phyloP scores from a whole-genome alignment of 2,329 filamentous ascomycete species.

The Ophiostoma tasmaniense region DNA sequence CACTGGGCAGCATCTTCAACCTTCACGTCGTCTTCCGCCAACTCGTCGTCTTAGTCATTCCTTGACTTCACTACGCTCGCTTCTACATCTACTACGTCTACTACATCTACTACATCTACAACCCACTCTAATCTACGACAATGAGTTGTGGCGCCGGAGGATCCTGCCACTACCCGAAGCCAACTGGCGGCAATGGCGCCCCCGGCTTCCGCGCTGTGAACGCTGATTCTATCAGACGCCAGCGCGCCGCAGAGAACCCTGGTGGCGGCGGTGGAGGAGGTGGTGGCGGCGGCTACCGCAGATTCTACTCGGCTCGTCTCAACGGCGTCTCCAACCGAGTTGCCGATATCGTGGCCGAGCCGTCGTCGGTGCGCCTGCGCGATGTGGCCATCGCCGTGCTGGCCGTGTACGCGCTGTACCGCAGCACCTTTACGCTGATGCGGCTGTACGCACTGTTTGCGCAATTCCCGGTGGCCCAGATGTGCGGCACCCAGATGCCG shows the following conservation, averaged over 20 bases:
- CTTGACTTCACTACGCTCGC: neutral
- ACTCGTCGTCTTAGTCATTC: neutral
- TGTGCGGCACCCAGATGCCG: neutral
- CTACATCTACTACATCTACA: neutral
- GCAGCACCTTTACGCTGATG: neutral
- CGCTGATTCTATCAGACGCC: neutral
- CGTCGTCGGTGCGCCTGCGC: neutral
- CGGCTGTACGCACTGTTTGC: neutral
- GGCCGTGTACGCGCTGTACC: neutral
- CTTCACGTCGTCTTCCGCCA: neutral
- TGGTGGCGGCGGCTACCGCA: neutral
- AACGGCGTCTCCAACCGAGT: neutral
- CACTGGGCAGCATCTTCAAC: neutral
- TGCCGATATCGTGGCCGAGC: neutral
- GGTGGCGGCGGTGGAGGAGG: neutral
- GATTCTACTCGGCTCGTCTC: neutral
- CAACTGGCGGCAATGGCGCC: neutral
- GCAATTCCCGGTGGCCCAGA: neutral
- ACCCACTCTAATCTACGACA: neutral
- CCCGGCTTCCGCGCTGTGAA: neutral
- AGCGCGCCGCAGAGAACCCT: neutral
- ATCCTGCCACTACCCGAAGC: neutral
- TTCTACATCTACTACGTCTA: neutral
- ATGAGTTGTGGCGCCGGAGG: neutral
- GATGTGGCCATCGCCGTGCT: neutral